phyloP scores from a whole-genome alignment of 768 basidiomycete species.

The Pholiota microspora region DNA sequence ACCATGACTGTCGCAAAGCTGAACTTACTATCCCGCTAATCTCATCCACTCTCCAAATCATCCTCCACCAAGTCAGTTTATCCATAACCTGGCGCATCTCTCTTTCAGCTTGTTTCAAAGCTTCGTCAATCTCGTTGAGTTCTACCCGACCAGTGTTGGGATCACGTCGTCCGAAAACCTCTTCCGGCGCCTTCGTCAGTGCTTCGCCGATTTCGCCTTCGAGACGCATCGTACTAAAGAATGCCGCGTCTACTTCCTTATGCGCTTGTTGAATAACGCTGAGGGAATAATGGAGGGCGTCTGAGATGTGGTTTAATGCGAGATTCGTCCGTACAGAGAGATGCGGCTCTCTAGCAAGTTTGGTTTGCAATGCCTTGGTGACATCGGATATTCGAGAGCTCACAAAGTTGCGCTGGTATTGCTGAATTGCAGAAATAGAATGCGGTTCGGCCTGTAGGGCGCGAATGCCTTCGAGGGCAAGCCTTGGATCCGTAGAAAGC shows the following conservation, averaged over 20 bases:
- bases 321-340: conserved; percentile 32
- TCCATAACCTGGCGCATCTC: conserved; percentile 39
- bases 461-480: conserved; percentile 54
- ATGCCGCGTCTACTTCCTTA: conserved; percentile 33
- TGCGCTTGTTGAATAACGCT: conserved; percentile 27
- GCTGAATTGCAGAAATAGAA: conserved; percentile 52
- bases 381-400: conserved; percentile 58
- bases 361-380: conserved; percentile 34
- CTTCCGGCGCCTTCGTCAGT: conserved; percentile 30
- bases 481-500: conserved; percentile 55
- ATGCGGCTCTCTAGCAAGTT: conserved; percentile 8
- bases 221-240: conserved; percentile 33
- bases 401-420: conserved; percentile 61
- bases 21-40: conserved; percentile 34
- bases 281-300: conserved; percentile 37
- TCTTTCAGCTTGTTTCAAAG: conserved; percentile 34
- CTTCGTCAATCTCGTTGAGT: conserved; percentile 30
- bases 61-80: conserved; percentile 44
- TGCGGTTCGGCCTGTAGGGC: conserved; percentile 43
- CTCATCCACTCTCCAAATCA: conserved; percentile 46
- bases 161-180: conserved; percentile 34
- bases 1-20: conserved; percentile 40
- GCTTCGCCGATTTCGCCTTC: conserved; percentile 36
- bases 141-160: conserved; percentile 13
- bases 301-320: conserved; percentile 35